phyloP scores from a whole-genome alignment of 2,329 filamentous ascomycete genomes.

The Aureobasidium uvarum region DNA sequence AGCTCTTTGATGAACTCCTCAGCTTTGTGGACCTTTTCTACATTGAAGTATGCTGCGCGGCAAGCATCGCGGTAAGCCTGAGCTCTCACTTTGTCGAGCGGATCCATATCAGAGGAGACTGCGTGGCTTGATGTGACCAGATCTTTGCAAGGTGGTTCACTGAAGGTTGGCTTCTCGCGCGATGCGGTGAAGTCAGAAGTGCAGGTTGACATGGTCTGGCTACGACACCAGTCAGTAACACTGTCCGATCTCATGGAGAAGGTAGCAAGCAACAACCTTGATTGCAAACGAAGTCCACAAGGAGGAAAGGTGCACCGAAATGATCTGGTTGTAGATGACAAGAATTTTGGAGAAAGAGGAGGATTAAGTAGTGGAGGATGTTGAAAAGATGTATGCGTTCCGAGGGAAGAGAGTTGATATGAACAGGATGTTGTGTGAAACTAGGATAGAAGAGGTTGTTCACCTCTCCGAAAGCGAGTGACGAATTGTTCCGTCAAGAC shows the following conservation, averaged over 20 bases:
- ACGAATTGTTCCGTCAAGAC: neutral
- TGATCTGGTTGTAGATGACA: neutral
- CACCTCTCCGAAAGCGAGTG: neutral
- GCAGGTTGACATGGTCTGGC: neutral
- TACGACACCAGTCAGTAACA: neutral
- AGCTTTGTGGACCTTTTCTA: slow-evolving; percentile 62
- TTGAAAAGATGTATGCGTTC: neutral
- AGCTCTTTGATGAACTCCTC: slow-evolving; percentile 64
- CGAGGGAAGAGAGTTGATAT: neutral
- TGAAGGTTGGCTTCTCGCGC: neutral
- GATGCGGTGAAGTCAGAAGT: neutral
- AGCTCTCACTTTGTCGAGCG: neutral
- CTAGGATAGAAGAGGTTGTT: neutral
- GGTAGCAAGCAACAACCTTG: neutral
- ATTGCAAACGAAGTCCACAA: neutral
- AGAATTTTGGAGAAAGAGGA: neutral
- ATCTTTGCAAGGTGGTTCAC: neutral
- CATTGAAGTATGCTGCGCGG: slow-evolving; percentile 30
- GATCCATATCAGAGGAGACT: neutral
- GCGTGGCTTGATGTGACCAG: neutral
- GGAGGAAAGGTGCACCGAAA: neutral
- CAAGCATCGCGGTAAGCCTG: neutral
- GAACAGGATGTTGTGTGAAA: neutral
- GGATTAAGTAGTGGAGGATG: neutral
- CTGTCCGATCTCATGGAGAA: neutral